Base-by-base conservation (phyloP, 768 basidiomycete species). In the Paxillus involutus region DNA sequence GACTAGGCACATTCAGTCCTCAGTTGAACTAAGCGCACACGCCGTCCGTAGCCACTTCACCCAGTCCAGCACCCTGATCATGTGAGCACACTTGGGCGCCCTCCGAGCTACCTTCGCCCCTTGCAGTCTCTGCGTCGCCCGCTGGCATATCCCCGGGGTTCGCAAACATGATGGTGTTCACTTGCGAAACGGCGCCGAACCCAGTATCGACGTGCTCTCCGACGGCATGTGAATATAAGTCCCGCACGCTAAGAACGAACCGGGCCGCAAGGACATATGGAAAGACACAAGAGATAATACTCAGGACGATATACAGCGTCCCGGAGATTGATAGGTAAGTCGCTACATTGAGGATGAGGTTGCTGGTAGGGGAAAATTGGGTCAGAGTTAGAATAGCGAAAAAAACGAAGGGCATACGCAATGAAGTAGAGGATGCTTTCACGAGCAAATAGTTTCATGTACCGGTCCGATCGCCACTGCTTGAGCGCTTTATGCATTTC, bases 221-320 rank as follows among this genome's bases (percentile, higher is more conserved):
- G 17, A 35, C 45, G 33, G 49, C 48, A 3, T 29, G 41, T 10
- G 55, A 52, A 32, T 47, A 53, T 33, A 54, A 7, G 6, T 49
- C 54, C 17, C 62, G 56, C 16, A 63, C 39, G 29, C 24, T 41
- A 4, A 63, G 51, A 46, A 63, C 51, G 43, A 63, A 63, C 6
- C 61, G 53, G 6, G 58, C 55, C 30, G 5, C 56, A n/a, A 14
- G 33, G 39, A 12, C 39, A 50, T 6, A 45, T 26, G 29, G 45
- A 35, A 47, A 45, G 19, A 16, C 3, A 29, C 7, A 7, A 16
- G 17, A 46, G 11, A 33, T 17, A 11, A 33, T 17, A 4, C 9
- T 11, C 14, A 42, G 1, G 7, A 32, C 19, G 9, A 45, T 21
- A 19, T 30, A 29, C 30, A 10, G 29, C 16, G 29, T 33, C 29